Base-by-base conservation (phyloP, 495 filamentous ascomycete species). In the Hypoxylon lenormandii region DNA sequence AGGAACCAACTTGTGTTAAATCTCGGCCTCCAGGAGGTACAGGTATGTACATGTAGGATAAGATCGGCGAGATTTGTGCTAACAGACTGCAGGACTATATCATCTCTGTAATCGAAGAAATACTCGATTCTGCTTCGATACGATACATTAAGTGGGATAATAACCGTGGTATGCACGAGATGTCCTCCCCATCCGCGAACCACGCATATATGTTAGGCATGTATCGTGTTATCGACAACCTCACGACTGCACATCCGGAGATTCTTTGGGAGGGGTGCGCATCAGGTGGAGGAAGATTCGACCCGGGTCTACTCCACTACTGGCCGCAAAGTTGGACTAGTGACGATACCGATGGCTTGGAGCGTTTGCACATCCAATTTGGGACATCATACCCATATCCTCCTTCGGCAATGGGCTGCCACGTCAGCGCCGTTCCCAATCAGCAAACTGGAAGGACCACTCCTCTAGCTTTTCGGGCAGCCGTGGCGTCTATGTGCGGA, bases 291-390 rank as follows among this genome's bases (percentile, higher is more conserved):
- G 85, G 80, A 3, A 80, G 84, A 19, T 86, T 86, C 59, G 84
- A 87, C 56, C 74, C 85, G 0, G 85, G 84, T 0, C 57, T 86
- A 1, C 74, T 87, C 22, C 83, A 86, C 47, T 87, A 82, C 68
- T 86, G 83, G 79, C 83, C 85, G 0, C 85, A 87, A 67, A 80
- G 81, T 68, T 87, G 85, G 85, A 84, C 85, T 0, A 84, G 82
- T 0, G 85, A 87, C 38, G 77, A 87, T 64, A 87, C 84, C 15
- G 85, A 87, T 56, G 84, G 79, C 2, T 67, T 84, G 0, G 79
- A 84, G 43, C 80, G 84, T 12, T 75, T 87, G 21, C 70, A 75
- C n/a, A 87, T 87, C 63, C 85, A 87, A 30, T 73, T 86, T 37
- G 85, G 85, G 6, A 85, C 82, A 0, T 85, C 84, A 0, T 76